These are phyloP conservation scores for Neurospora sp. DNA, from an alignment of 495 filamentous ascomycete genomes.

Conservation along the genomic window DNA sequence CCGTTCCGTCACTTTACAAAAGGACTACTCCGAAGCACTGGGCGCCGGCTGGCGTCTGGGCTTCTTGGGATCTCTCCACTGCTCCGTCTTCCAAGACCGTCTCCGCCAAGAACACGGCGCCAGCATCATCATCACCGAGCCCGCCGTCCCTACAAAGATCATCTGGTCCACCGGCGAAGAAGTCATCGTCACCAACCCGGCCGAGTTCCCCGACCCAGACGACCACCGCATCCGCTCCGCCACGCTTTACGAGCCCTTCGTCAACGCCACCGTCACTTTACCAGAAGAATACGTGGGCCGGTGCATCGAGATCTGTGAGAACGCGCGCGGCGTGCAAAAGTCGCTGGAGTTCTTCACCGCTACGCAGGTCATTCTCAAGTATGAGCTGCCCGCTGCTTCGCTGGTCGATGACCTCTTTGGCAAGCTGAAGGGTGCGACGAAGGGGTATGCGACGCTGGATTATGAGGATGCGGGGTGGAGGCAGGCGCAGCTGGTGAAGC, in stretches of 20 bases:
- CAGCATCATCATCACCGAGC: conserved; percentile 93
- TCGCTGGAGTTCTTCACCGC: conserved; percentile 82
- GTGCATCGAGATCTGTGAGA: conserved; percentile 90
- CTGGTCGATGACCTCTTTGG: conserved; percentile 97
- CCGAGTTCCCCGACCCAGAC: conserved; percentile 73
- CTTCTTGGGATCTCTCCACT: conserved; percentile 92
- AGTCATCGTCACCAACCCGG: conserved; percentile 72
- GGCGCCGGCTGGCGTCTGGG: conserved; percentile 91
- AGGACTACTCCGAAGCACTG: conserved; percentile 85
- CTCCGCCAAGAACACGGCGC: conserved; percentile 89
- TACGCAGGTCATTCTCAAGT: conserved; percentile 93
- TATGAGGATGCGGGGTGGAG: conserved; percentile 93
- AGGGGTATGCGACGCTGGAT: conserved; percentile 68
- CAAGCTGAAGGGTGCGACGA: conserved; percentile 81
- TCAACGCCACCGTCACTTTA: conserved; percentile 76
- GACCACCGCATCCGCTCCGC: conserved; percentile 42
- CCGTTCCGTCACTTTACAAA: conserved; percentile 84
- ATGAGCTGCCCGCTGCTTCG: conserved; percentile 75
- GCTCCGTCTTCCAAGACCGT: conserved; percentile 97
- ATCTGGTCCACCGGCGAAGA: conserved; percentile 59
- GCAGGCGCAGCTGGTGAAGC: conserved; percentile 69
- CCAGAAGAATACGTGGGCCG: conserved; percentile 90
- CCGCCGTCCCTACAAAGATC: conserved; percentile 85
- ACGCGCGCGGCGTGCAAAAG: conserved; percentile 76
- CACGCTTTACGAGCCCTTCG: conserved; percentile 72